These are phyloP conservation scores for Mycosphaerella sp. DNA, from an alignment of 2,329 filamentous ascomycete species.

Conservation along the genomic window DNA sequence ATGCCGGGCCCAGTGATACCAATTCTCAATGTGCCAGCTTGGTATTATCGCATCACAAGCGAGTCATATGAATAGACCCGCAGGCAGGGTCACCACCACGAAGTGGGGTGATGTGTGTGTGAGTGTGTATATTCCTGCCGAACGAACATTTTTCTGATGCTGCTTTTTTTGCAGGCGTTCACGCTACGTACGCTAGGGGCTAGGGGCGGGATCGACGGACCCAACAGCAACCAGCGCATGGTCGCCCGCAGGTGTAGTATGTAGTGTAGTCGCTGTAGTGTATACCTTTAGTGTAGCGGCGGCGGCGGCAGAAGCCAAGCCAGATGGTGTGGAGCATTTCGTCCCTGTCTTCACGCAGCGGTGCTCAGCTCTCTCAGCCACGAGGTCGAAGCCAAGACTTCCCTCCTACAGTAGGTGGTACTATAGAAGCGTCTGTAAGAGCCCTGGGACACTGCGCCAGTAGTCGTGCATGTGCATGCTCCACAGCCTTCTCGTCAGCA, in stretches of 20 bases:
- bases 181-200: no score
- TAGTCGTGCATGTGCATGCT: background rate
- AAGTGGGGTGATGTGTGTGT: background rate
- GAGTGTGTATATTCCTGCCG: background rate
- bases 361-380: background rate
- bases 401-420: no score
- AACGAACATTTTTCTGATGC: background rate
- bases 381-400: background rate
- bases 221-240: no score
- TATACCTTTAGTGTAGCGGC: no score
- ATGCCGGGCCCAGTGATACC: background rate
- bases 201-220: no score
- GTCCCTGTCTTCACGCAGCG: background rate
- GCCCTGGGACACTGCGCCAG: background rate
- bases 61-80: background rate
- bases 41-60: constrained; percentile 4
- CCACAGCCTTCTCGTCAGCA: background rate
- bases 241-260: no score
- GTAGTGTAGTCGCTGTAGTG: no score
- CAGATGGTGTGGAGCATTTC: background rate
- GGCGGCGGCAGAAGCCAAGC: no score
- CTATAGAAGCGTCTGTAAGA: background rate
- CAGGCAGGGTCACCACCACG: background rate
- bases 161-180: background rate
- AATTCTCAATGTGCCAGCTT: background rate